Base-by-base conservation (phyloP, 495 filamentous ascomycete genomes). In the Podospora comata region DNA sequence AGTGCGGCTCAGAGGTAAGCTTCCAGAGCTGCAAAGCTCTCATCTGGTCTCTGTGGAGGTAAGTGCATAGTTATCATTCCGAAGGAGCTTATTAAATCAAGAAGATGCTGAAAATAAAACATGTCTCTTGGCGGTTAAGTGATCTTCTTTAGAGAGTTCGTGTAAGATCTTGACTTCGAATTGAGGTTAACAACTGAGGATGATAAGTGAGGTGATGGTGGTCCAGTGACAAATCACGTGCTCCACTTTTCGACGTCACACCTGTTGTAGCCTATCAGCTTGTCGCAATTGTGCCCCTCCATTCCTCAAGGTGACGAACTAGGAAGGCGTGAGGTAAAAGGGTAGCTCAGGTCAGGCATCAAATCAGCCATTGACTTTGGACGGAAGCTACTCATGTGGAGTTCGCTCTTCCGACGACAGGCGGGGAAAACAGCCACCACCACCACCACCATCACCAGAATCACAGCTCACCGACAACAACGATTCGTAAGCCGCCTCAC, bases 401-500 rank as follows among this genome's bases (percentile, higher is more conserved):
- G 71, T 65, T 68, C 74, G 44, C 67, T 74, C 39, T 48, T 48
- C 15, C 39, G 39, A 48, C 39, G 13, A 48, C 39, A 48, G 39
- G 39, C 15, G 7, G 39, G 39, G 15, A 48, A 48, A 48, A 16
- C 13, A 13, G 39, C 39, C 39, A 48, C 0, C 39, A 48, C 5
- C 39, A 48, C 39, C 9, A 48, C 39, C 70, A 66, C 20, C 65
- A 64, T 71, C 70, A 66, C 19, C 65, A 64, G 70, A 57, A 48
- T 65, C 48, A 44, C 67, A 39, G 54, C 71, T 66, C 28, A 67
- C 18, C 57, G 39, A 32, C 71, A 73, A 23, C 75, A 62, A 61
- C 76, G 75, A 39, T 74, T 71, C 67, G 72, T 80, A 55, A 61
- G 71, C 62, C 34, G 53, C 23, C 67, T 82, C 54, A 73, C 73